A percentile compares a stretch with the other conserved stretches of the same genome.
phyloP scores from a whole-genome alignment of 2,329 filamentous ascomycete species.

The Trichoderma koningiopsis region DNA sequence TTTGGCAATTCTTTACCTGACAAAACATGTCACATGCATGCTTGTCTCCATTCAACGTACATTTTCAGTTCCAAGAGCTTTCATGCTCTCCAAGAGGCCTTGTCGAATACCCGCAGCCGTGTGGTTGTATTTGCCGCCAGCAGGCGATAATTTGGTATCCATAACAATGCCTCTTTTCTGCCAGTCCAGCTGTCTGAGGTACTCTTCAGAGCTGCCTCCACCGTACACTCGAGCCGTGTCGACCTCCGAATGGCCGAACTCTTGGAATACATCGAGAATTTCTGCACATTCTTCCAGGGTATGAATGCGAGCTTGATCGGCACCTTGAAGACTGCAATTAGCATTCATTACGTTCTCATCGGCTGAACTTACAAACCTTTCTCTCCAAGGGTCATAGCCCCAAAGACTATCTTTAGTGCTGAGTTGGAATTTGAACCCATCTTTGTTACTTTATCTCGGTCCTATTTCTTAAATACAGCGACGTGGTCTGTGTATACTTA shows the following conservation, averaged over 20 bases:
- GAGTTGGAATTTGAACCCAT: constrained; percentile 17
- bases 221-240: constrained; percentile 24
- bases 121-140: constrained; percentile 4
- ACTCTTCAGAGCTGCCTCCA: constrained; percentile 21
- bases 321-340: neutral
- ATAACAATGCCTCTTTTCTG: constrained; percentile 20
- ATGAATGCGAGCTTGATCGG: constrained; percentile 22
- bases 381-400: constrained; percentile 24
- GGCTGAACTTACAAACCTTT: constrained; percentile 7
- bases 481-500: neutral
- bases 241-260: constrained; percentile 23
- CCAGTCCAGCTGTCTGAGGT: constrained; percentile 21
- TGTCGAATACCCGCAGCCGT: neutral
- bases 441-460: neutral
- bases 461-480: neutral
- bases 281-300: constrained; percentile 14
- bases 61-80: constrained; percentile 24
- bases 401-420: constrained; percentile 25
- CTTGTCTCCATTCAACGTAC: constrained; percentile 8
- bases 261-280: constrained; percentile 22
- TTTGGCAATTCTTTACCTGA: neutral
- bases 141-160: constrained; percentile 19
- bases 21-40: too few species aligned
- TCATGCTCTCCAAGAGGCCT: constrained; percentile 11
- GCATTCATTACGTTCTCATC: neutral